A percentile compares a stretch with the other conserved stretches of the same genome.
These are phyloP conservation scores for Penicillium sp. DNA, from an alignment of 2,329 filamentous ascomycete species.

Conservation along the genomic window DNA sequence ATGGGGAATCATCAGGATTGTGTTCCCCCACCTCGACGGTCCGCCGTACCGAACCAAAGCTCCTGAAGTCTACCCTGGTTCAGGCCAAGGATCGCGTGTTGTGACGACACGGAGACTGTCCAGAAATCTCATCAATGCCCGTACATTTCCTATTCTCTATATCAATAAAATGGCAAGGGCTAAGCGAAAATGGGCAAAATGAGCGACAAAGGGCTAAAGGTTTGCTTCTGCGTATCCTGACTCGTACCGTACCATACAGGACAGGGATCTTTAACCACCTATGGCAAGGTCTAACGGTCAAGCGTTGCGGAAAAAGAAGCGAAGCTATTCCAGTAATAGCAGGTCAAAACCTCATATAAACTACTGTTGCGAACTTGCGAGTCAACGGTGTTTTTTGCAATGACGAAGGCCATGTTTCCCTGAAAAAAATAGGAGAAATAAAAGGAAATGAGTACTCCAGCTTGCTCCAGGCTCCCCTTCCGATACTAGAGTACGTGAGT, in stretches of 20 bases:
- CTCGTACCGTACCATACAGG: background rate
- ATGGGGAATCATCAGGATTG: background rate
- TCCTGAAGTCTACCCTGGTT: background rate
- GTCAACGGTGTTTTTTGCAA: too few relatives aligned
- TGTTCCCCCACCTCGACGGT: constrained; percentile 4
- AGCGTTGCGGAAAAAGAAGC: background rate
- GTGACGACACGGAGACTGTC: background rate
- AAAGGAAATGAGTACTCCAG: too few relatives aligned
- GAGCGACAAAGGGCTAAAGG: background rate
- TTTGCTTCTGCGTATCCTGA: background rate
- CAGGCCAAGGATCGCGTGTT: background rate
- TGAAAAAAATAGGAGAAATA: too few relatives aligned
- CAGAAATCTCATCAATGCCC: background rate
- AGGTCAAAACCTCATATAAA: background rate
- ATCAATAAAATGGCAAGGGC: background rate
- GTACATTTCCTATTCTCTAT: too few relatives aligned
- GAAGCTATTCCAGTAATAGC: background rate
- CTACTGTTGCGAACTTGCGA: background rate
- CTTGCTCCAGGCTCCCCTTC: too few relatives aligned
- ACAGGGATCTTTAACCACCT: background rate
- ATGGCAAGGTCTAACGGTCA: background rate
- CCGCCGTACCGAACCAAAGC: constrained; percentile 6
- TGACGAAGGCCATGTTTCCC: too few relatives aligned
- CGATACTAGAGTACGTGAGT: too few relatives aligned
- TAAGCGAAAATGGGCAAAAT: background rate